phyloP scores from a whole-genome alignment of 169 alveolate species.

The Sarcocystis neurona region DNA sequence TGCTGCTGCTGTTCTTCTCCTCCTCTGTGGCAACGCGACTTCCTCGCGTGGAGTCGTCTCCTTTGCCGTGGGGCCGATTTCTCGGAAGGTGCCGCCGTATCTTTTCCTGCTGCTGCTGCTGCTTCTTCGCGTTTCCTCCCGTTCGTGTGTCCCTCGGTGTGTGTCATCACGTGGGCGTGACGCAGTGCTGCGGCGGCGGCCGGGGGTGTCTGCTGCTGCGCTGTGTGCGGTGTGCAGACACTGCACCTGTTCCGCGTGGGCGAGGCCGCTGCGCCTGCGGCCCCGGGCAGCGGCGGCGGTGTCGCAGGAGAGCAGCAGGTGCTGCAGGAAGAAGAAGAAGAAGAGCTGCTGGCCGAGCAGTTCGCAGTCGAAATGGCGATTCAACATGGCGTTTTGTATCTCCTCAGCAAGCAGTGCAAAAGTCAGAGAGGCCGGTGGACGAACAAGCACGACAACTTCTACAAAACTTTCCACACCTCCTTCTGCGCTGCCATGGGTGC shows the following conservation, averaged over 20 bases:
- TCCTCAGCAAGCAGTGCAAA: slow-evolving; percentile 21
- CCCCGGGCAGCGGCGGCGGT: neutral
- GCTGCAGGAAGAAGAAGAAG: slow-evolving; percentile 28
- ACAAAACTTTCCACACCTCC: slow-evolving; percentile 47
- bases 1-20: too few species aligned
- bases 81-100: slow-evolving; percentile 15
- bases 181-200: neutral
- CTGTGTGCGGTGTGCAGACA: neutral
- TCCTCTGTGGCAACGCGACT: too few species aligned
- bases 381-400: slow-evolving; percentile 39
- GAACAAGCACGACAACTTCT: slow-evolving; percentile 14
- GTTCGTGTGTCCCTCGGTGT: neutral
- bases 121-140: neutral
- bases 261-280: neutral
- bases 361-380: slow-evolving; percentile 30
- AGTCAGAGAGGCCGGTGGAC: slow-evolving; percentile 39
- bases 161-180: neutral
- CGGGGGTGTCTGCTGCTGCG: neutral
- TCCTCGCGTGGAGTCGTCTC: neutral
- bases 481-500: slow-evolving; percentile 45
- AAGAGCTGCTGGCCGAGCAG: slow-evolving; percentile 42
- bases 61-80: neutral
- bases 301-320: neutral
- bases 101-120: neutral
- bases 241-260: neutral